Evolutionary conservation across 129 eudicot genomes (phyloP), one percentile per base, ranked within the genome.

Genomic region (Calendula officinalis): DNA sequence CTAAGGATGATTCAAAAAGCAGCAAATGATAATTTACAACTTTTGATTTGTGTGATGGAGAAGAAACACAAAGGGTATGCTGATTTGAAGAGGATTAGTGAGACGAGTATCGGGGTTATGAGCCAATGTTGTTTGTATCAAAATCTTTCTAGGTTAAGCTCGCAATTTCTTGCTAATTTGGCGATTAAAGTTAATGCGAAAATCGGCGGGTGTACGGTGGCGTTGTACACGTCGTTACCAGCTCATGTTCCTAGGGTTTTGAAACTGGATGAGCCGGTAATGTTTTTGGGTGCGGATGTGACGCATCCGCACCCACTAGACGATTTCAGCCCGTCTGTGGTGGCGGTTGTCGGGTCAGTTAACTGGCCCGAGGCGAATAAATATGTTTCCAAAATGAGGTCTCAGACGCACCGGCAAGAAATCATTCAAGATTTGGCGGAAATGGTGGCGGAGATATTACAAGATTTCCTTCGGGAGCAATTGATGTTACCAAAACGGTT

Each of bases 231-330:
- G 37, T 77, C 99, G 8, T 71, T 92, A 32, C 95, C 91, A 3
- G 77, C 86, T 53, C 96, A 92, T 37, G 80, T 88, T 11, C 99
- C 99, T 0, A 67, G 96, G 75, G 48, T 88, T 44, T 43, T 92
- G 17, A 6, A 56, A 16, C 72, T 40, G 0, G 86, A 89, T 44
- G 90, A 86, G 65, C 97, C 97, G 1, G 80, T 86, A 16, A 94
- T 94, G 72, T 94, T 94, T 48, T 73, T 94, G 86, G 99, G 99
- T 15, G 97, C 99, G 6, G 99, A 94, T 70, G 99, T 94, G 0
- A 86, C 97, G 0, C 99, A 94, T 60, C 99, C 99, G 49, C 97
- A 89, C 49, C 97, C 97, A 0, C 49, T 82, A 0, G 97, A 94
- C 27, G 99, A 88, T 64, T 81, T 42, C 33, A 88, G 99, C 68